Evolutionary conservation across 805 yeast genomes (phyloP), one percentile per base, ranked within the genome.

Genomic region (Teunomyces lycoperdinae): DNA sequence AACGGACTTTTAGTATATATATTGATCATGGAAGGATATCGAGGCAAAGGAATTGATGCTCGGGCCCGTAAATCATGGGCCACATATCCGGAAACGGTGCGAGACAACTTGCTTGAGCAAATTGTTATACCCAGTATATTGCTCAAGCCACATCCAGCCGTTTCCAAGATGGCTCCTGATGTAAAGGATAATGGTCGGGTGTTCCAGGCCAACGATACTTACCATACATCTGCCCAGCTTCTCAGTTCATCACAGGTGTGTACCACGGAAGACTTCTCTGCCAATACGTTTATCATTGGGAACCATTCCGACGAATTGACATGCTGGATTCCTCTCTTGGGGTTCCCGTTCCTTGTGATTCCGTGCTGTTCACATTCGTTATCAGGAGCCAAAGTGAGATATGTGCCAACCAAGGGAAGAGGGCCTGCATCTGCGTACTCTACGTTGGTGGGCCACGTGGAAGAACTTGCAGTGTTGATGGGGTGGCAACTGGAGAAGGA

Each of bases 261-360:
- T 11, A 81, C 85, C 48, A 76, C 82, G 2, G 83, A 85, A 1
- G 85, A 83, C 43, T 87, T 85, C 51, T 84, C 89, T 0, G 62
- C 70, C 17, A 78, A 85, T 55, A 85, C 96, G 0, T 92, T 92
- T 58, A 67, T 91, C 31, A 90, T 92, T 40, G 98, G 98, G 1
- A 92, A 92, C 62, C 98, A 92, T 61, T 87, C 96, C 1, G 98
- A 92, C 63, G 98, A 92, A 62, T 74, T 92, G 48, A 91, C 97
- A 0, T 87, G 96, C 55, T 92, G 98, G 97, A 83, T 92, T 32
- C 98, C 98, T 3, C 69, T 92, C 9, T 67, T 92, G 9, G 90
- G 89, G 0, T 86, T 77, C 52, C 96, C 97, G 5, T 92, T 89
- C 62, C 72, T 92, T 73, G 96, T 89, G 8, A 88, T 92, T 36